Evolutionary conservation across 2,329 filamentous ascomycete genomes (phyloP), one percentile per base, ranked within the genome.

Genomic region (Alternaria triticina): DNA sequence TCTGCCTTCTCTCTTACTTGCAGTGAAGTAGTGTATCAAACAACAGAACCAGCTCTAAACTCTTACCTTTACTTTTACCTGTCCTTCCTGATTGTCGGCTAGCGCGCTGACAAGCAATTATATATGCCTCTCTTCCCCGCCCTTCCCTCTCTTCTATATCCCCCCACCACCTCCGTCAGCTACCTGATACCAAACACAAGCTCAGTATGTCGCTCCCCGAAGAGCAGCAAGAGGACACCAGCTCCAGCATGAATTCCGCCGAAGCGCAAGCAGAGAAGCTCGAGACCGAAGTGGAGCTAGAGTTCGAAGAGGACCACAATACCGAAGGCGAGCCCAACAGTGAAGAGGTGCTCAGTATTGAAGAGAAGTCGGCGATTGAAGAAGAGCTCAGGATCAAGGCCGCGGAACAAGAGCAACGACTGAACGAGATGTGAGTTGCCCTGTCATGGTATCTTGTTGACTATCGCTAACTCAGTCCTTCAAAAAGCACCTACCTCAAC

Each of bases 31-130:
- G 13, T 15, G 0, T 15, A 36, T 6, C 2, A 15, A 36, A 5
- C 6, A 3, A 12, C 2, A 30, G 11, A 13, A 30, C 2, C 6
- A 1, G 11, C 3, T 15, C 12, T 15, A 4, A 2, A 1, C 20
- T 30, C 28, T 30, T 2, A 33, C 1, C 30, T 13, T 33, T 13
- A 33, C 30, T 13, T 13, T 13, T 13, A 33, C 30, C 30, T 13
- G 30, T 33, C 12, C 12, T 33, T 36, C 33, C 6, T 36, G 13
- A 0, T 36, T 0, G 3, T 36, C 6, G 0, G 8, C 30, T 36
- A 36, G 30, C 30, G 30, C 13, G 30, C 30, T 8, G 30, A 36
- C 6, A 1, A 15, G 30, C 30, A 36, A 8, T 36, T 36, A 15
- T 8, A 15, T 36, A 15, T 36, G 5, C 13, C 30, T 15, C 30